Evolutionary conservation across 116 monocot genomes (phyloP).

Genomic region (Zostera marina): DNA sequence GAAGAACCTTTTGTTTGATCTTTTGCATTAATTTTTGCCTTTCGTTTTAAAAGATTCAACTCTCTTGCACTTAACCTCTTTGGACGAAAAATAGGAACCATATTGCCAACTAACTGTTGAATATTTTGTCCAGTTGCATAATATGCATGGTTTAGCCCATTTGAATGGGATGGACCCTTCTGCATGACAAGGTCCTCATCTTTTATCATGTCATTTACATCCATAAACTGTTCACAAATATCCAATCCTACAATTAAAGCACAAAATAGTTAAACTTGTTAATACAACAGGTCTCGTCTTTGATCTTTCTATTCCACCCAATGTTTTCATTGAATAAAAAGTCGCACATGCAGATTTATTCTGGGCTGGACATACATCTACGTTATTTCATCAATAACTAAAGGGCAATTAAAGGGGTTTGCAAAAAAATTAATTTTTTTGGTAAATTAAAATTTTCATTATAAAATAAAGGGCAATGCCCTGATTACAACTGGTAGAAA

Average conservation of each 20-base stretch:
- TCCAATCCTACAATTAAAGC: constrained; percentile 54
- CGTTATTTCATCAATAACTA: too few species aligned
- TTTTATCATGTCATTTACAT: constrained; percentile 78
- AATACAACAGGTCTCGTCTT: too few species aligned
- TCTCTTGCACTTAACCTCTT: constrained; percentile 82
- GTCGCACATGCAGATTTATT: too few species aligned
- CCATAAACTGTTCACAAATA: constrained; percentile 98
- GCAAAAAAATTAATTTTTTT: too few species aligned
- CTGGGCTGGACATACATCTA: too few species aligned
- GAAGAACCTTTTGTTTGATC: constrained; percentile 52
- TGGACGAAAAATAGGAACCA: constrained; percentile 58
- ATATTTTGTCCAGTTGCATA: constrained; percentile 56
- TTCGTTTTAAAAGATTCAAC: constrained; percentile 76
- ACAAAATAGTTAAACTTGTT: background rate
- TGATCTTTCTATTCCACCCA: too few species aligned
- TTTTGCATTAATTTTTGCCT: constrained; percentile 80
- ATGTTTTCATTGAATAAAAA: too few species aligned
- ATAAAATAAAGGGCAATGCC: too few species aligned
- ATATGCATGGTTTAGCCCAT: constrained; percentile 29
- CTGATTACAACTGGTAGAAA: too few species aligned
- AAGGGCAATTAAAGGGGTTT: too few species aligned
- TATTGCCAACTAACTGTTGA: constrained; percentile 76
- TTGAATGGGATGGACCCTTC: constrained; percentile 27
- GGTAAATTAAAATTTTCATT: too few species aligned
- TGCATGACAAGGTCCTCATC: constrained; percentile 88